phyloP scores from a whole-genome alignment of 192 early-diverging fungal genomes.

The Entomortierella lignicola region DNA sequence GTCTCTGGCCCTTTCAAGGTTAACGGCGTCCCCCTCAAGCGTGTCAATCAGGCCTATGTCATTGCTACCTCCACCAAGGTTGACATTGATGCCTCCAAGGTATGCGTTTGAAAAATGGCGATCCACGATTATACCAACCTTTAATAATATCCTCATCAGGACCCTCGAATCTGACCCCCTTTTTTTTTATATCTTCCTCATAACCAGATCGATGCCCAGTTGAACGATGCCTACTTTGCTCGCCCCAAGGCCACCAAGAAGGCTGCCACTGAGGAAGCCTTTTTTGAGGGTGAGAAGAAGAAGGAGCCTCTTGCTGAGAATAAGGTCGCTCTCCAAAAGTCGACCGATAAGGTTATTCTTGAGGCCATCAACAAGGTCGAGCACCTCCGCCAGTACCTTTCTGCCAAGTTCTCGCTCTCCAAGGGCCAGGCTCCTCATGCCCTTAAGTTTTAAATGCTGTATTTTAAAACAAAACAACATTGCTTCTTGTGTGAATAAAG shows the following conservation, averaged over 20 bases:
- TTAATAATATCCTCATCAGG: too few relatives aligned
- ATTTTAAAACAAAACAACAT: slow-evolving; percentile 19
- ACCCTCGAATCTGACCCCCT: neutral
- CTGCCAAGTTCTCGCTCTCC: slow-evolving; percentile 88
- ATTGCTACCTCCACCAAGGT: slow-evolving; percentile 99
- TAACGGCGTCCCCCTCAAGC: slow-evolving; percentile 98
- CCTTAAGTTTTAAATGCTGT: slow-evolving; percentile 89
- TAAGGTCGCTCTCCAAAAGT: slow-evolving; percentile 92
- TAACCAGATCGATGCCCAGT: slow-evolving; percentile 73
- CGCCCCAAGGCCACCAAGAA: slow-evolving; percentile 76
- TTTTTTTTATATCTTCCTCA: slow-evolving; percentile 72
- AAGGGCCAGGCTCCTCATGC: slow-evolving; percentile 98
- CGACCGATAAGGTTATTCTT: slow-evolving; percentile 85
- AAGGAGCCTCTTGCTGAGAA: slow-evolving; percentile 83
- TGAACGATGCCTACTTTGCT: slow-evolving; percentile 97
- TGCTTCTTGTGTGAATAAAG: slow-evolving; percentile 47
- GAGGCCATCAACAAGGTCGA: slow-evolving; percentile 86
- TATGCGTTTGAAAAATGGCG: too few relatives aligned
- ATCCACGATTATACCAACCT: too few relatives aligned
- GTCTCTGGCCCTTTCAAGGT: slow-evolving; percentile 98
- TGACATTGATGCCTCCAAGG: slow-evolving; percentile 82
- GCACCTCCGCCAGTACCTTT: slow-evolving; percentile 89
- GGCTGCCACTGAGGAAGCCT: slow-evolving; percentile 87
- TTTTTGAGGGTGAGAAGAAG: slow-evolving; percentile 82
- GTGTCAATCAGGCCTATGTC: slow-evolving; percentile 99